Percentiles rank a stretch among this genome's conserved stretches.
Evolutionary conservation across 2,329 filamentous ascomycete genomes (phyloP).

Genomic region (Colletotrichum ledebouriae): DNA sequence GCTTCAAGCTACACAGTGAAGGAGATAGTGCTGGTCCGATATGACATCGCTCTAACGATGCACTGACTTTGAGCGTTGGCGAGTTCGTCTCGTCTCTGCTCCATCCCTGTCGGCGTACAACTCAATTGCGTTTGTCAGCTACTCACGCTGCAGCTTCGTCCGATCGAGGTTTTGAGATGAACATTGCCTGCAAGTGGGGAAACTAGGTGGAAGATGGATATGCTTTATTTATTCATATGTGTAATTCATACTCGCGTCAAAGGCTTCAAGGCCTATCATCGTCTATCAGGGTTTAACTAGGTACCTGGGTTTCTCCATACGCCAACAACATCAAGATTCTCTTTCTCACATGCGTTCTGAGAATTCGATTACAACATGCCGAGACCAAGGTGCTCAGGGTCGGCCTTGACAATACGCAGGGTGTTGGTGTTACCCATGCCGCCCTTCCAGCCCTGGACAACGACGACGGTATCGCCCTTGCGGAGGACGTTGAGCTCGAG

Average conservation of each 20-base stretch:
- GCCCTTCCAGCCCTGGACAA: constrained; percentile 92
- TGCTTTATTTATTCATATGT: constrained; percentile 38
- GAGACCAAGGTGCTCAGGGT: constrained; percentile 70
- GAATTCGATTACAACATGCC: constrained; percentile 54
- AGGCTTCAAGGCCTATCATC: constrained; percentile 33
- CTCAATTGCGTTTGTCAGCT: not conserved
- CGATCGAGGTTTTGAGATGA: constrained; percentile 1
- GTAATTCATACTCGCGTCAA: constrained; percentile 39
- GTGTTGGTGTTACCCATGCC: constrained; percentile 95
- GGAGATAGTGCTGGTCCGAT: too few relatives aligned
- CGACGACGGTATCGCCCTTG: constrained; percentile 81
- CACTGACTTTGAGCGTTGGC: too few relatives aligned
- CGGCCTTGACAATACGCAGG: constrained; percentile 72
- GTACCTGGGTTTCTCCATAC: constrained; percentile 39
- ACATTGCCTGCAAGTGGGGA: too few relatives aligned
- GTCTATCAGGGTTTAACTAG: constrained; percentile 41
- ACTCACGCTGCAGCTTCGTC: not conserved
- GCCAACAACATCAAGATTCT: constrained; percentile 31
- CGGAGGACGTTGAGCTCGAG: constrained; percentile 83
- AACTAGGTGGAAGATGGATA: not conserved
- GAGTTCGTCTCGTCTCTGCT: too few relatives aligned
- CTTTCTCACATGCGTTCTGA: not conserved
- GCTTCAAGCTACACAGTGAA: too few relatives aligned
- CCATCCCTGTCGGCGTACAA: too few relatives aligned
- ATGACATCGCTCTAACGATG: too few relatives aligned